Base-by-base conservation (phyloP, 257 asterid species). In the Fraxinus anomala region DNA sequence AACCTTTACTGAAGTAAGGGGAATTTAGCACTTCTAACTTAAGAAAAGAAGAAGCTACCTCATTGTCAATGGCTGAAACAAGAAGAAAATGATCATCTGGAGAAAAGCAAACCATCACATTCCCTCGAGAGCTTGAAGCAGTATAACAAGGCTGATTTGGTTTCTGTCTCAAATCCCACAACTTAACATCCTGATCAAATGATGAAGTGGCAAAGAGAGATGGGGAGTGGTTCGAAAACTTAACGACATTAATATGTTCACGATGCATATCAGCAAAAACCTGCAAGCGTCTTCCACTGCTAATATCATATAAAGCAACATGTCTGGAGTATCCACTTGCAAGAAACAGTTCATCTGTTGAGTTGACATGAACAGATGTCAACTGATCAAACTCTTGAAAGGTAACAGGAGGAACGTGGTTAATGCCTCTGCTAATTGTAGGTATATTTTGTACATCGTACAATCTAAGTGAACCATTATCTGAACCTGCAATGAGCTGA, bases 401-500 rank as follows among this genome's bases (percentile, higher is more conserved):
- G 84, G 74, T 75, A 79, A 86, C 87, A 31, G 89, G 83, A 82
- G 77, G 77, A 77, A 36, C 71, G 73, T 59, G 85, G 83, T 81
- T 13, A 73, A 68, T 51, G 81, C 89, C 88, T 82, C 90, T 75
- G 80, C 81, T 85, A 73, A 85, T 82, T 84, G 82, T 70, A 70
- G 92, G 77, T 81, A 79, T 83, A 61, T 80, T 81, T 39, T 85
- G 89, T 81, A 89, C 80, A 83, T 94, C 97, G 76, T 86, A 92
- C 81, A 94, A 82, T 83, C 92, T 88, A 78, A 94, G 96, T 2
- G 95, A 85, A 79, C 97, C 97, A 77, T 92, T 94, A 73, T 94
- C 98, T 31, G 98, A 94, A 83, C 98, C 98, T 77, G 98, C 97
- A 77, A 94, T 88, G 73, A 94, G 94, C 98, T 94, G 96, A 85